Percentiles rank a stretch among this genome's conserved stretches.
Evolutionary conservation across 2,329 filamentous ascomycete species (phyloP).

Genomic region (Fusarium falciforme): DNA sequence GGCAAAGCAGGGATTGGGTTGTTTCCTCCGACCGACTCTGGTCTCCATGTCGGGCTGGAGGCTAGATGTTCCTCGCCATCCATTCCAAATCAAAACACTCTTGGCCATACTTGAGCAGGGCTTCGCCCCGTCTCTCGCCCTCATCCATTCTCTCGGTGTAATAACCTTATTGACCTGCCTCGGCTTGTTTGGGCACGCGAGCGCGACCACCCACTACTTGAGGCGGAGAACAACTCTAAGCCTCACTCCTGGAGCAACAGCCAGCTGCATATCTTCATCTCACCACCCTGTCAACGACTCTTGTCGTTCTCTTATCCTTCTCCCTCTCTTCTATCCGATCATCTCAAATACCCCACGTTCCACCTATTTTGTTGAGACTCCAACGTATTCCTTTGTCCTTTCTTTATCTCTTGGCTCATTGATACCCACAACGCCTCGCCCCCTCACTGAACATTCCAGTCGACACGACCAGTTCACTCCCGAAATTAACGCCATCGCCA

Average conservation of each 20-base stretch:
- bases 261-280: conserved; percentile 15
- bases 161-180: conserved; percentile 23
- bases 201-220: conserved; percentile 1
- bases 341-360: not conserved
- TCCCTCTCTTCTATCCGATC: not conserved
- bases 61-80: conserved; percentile 4
- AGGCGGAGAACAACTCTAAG: conserved; percentile 34
- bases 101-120: conserved; percentile 6
- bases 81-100: not conserved
- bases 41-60: not conserved
- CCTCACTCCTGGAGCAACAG: conserved; percentile 17
- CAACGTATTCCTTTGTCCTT: not conserved
- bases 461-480: not conserved
- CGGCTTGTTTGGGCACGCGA: conserved; percentile 13
- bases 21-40: not conserved
- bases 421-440: not conserved
- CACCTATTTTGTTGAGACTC: not conserved
- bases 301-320: not conserved
- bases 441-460: not conserved
- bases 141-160: not conserved
- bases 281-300: conserved; percentile 4
- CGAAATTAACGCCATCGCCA: not conserved
- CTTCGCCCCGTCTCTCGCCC: conserved; percentile 19
- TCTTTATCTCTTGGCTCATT: not conserved
- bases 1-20: conserved; percentile 15